Conservation (phyloP, 306 rosid species). For the Sphenostylis stenocarpa region DNA sequence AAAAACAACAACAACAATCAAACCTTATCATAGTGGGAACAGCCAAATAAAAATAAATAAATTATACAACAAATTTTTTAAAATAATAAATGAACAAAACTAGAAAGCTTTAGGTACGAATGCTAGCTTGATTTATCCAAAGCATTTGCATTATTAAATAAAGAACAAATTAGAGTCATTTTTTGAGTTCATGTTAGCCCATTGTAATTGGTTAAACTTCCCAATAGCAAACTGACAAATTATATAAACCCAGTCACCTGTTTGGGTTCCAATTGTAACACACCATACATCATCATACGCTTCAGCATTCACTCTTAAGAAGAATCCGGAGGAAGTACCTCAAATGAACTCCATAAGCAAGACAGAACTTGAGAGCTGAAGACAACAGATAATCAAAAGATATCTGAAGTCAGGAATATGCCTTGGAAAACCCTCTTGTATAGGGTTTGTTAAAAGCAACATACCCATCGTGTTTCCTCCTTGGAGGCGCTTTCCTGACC, state of each 20-base stretch:
- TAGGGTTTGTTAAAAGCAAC: slow-evolving; percentile 38
- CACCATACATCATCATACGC: slow-evolving; percentile 21
- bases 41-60: neutral
- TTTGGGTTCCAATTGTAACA: slow-evolving; percentile 31
- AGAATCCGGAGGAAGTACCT: slow-evolving; percentile 40
- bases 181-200: slow-evolving; percentile 25
- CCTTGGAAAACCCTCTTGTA: slow-evolving; percentile 39
- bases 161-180: slow-evolving; percentile 26
- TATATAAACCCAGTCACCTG: slow-evolving; percentile 23
- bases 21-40: neutral
- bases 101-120: slow-evolving; percentile 7
- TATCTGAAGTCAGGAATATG: slow-evolving; percentile 42
- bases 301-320: slow-evolving; percentile 35
- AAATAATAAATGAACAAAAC: slow-evolving; percentile 1
- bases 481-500: slow-evolving; percentile 27
- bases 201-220: slow-evolving; percentile 24
- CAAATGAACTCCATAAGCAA: slow-evolving; percentile 41
- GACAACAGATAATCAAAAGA: slow-evolving; percentile 40
- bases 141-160: slow-evolving; percentile 27
- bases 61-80: neutral
- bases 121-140: slow-evolving; percentile 7
- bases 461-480: slow-evolving; percentile 41
- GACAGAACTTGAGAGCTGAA: slow-evolving; percentile 44
- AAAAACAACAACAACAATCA: neutral
- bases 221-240: slow-evolving; percentile 20